phyloP scores from a whole-genome alignment of 768 basidiomycete species.

The Vararia minispora region DNA sequence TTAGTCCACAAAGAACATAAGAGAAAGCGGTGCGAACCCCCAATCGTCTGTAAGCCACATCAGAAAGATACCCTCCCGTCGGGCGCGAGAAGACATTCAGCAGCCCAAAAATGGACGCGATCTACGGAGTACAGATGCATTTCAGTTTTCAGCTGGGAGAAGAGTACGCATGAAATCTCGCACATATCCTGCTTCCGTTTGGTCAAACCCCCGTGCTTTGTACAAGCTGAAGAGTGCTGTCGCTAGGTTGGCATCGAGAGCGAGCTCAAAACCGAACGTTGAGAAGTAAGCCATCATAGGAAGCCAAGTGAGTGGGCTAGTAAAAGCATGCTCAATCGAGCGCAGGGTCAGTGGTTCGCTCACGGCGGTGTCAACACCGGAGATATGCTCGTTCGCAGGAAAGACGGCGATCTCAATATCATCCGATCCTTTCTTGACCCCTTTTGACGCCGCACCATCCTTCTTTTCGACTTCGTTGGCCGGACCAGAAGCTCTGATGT shows the following conservation, averaged over 20 bases:
- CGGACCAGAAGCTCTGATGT: constrained; percentile 15
- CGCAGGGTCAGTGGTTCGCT: constrained; percentile 31
- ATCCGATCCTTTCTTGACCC: too few relatives aligned
- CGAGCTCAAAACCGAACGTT: constrained; percentile 49
- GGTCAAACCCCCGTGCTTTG: constrained; percentile 27
- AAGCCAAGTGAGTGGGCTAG: constrained; percentile 40
- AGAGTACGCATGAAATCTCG: background rate
- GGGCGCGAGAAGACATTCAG: constrained; percentile 42
- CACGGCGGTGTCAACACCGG: constrained; percentile 32
- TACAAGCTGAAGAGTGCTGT: constrained; percentile 30
- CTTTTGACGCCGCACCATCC: constrained; percentile 13
- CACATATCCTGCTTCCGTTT: constrained; percentile 40
- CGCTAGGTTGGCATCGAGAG: constrained; percentile 43
- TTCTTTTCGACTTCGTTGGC: constrained; percentile 20
- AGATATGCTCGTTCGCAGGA: constrained; percentile 16
- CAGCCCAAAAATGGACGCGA: constrained; percentile 29
- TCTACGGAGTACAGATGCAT: constrained; percentile 6
- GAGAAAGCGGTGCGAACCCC: background rate
- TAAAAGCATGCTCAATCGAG: constrained; percentile 23
- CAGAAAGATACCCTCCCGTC: constrained; percentile 17
- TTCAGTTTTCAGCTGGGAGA: too few relatives aligned
- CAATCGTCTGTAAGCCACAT: too few relatives aligned
- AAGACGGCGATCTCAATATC: too few relatives aligned
- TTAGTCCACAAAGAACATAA: constrained; percentile 37
- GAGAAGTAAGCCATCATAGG: constrained; percentile 37